A percentile compares a stretch with the other conserved stretches of the same genome.
Conservation (phyloP, 495 filamentous ascomycete genomes). For the Penicillium parvum region DNA sequence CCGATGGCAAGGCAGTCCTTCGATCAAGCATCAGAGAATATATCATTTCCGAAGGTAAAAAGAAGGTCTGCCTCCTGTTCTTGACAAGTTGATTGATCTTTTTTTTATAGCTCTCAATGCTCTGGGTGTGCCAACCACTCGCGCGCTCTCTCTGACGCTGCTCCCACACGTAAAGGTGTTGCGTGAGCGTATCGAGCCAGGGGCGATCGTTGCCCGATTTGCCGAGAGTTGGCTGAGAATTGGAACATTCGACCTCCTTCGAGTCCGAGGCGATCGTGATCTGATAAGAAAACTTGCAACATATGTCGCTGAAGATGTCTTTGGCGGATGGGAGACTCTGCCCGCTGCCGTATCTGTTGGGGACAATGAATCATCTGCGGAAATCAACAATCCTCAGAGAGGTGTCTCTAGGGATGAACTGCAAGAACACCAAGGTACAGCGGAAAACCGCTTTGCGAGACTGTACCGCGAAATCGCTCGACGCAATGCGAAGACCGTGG, state of each 20-base stretch:
- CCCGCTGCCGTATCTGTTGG: slow-evolving; percentile 47
- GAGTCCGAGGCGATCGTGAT: slow-evolving; percentile 72
- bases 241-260: slow-evolving; percentile 87
- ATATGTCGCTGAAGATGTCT: slow-evolving; percentile 81
- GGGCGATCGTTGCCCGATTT: slow-evolving; percentile 86
- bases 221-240: slow-evolving; percentile 90
- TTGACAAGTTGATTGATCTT: slow-evolving; percentile 1
- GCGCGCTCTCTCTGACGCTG: slow-evolving; percentile 77
- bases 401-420: slow-evolving; percentile 51
- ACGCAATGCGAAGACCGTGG: slow-evolving; percentile 83
- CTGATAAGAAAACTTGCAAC: slow-evolving; percentile 68
- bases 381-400: slow-evolving; percentile 38
- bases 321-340: slow-evolving; percentile 76
- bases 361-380: slow-evolving; percentile 33
- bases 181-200: slow-evolving; percentile 84
- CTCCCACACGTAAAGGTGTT: slow-evolving; percentile 66
- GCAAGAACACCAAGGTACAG: slow-evolving; percentile 57
- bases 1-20: slow-evolving; percentile 94
- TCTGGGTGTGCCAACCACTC: slow-evolving; percentile 77
- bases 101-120: slow-evolving; percentile 58
- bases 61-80: neutral
- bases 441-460: slow-evolving; percentile 81
- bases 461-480: slow-evolving; percentile 85
- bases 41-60: slow-evolving; percentile 70
- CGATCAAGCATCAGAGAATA: slow-evolving; percentile 91